Percentiles rank a stretch among this genome's conserved stretches.
phyloP scores from a whole-genome alignment of 495 filamentous ascomycete species.

The Daldinia vernicosa region DNA sequence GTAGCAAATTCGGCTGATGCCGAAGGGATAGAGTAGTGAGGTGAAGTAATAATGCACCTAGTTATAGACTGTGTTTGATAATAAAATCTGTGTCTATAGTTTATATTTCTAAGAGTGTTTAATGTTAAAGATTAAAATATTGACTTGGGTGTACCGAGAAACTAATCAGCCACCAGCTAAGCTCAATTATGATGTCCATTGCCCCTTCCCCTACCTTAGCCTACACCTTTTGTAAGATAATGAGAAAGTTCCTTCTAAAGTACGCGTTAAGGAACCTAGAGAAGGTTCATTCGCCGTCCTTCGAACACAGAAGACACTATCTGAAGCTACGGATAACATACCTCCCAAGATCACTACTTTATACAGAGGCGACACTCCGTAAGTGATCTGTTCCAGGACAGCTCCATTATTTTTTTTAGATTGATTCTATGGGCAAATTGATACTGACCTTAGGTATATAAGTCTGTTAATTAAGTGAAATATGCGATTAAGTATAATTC shows the following conservation, averaged over 20 bases:
- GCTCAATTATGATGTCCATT: neutral
- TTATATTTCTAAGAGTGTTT: neutral
- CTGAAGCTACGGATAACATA: too few relatives aligned
- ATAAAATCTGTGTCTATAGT: constrained; percentile 2
- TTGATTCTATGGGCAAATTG: too few relatives aligned
- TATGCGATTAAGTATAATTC: neutral
- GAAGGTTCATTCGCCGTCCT: neutral
- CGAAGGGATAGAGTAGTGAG: neutral
- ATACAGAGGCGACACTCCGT: too few relatives aligned
- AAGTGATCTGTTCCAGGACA: too few relatives aligned
- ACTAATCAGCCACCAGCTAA: neutral
- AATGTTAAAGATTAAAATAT: neutral
- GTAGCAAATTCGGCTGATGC: neutral
- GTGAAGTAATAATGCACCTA: constrained; percentile 5
- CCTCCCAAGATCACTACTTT: too few relatives aligned
- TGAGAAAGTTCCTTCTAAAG: neutral
- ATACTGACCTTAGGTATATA: too few relatives aligned
- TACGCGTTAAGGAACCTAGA: neutral
- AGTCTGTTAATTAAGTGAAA: neutral
- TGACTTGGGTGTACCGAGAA: neutral
- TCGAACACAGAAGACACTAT: neutral
- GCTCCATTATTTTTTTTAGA: too few relatives aligned
- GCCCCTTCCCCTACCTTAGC: neutral
- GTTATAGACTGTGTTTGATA: constrained; percentile 9
- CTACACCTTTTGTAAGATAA: neutral